phyloP scores from a whole-genome alignment of 2,329 filamentous ascomycete genomes.

The Ustilaginoidea virens region DNA sequence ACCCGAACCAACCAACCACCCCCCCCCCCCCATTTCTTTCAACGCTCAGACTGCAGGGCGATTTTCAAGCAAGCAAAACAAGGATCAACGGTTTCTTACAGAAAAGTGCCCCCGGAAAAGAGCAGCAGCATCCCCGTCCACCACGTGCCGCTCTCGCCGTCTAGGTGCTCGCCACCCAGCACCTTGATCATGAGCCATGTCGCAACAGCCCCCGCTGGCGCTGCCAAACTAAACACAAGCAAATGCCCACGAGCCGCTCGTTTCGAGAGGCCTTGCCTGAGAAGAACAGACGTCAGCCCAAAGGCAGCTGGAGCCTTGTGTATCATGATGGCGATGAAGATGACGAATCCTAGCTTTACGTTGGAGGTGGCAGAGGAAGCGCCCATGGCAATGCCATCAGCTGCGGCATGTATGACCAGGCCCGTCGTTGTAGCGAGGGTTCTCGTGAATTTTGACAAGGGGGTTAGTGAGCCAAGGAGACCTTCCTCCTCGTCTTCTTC shows the following conservation, averaged over 20 bases:
- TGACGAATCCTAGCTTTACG: conserved; percentile 68
- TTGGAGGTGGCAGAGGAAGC: conserved; percentile 67
- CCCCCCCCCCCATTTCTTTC: no score
- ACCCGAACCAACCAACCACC: no score
- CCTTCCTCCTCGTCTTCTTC: conserved; percentile 40
- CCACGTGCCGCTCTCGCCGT: conserved; percentile 55
- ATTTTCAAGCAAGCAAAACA: neutral
- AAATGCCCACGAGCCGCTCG: conserved; percentile 72
- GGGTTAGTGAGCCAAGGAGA: conserved; percentile 42
- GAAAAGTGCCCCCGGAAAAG: conserved; percentile 92
- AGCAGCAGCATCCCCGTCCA: conserved; percentile 84
- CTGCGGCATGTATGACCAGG: conserved; percentile 88
- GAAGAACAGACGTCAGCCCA: conserved; percentile 74
- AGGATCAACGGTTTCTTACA: conserved; percentile 40
- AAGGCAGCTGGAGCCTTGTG: conserved; percentile 96
- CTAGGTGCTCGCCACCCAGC: conserved; percentile 44
- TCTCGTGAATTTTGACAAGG: conserved; percentile 41
- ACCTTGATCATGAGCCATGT: conserved; percentile 72
- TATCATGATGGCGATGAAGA: conserved; percentile 93
- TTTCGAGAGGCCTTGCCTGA: conserved; percentile 85
- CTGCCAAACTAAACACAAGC: conserved; percentile 80
- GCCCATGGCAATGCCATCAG: conserved; percentile 90
- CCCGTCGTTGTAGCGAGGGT: conserved; percentile 77
- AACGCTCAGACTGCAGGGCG: no score
- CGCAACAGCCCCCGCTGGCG: conserved; percentile 67